Conservation (phyloP, 352 stramenopile genomes). For the Thalassiosira exigua region DNA sequence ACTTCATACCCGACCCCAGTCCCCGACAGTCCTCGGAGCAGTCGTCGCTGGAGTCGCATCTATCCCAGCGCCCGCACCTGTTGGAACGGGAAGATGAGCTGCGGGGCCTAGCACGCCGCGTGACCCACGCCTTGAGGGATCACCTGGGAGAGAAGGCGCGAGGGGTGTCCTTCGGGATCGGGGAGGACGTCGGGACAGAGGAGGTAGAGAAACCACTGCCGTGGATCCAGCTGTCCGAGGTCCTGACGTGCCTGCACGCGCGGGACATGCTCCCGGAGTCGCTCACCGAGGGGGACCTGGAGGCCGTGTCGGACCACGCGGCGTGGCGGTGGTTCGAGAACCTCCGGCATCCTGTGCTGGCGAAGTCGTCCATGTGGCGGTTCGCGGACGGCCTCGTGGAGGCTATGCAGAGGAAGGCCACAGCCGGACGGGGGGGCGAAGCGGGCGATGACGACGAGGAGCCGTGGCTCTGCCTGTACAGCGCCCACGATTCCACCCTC, state of each 20-base stretch:
- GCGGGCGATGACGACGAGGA: conserved; percentile 35
- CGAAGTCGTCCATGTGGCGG: conserved; percentile 72
- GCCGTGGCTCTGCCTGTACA: conserved; percentile 70
- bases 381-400: conserved; percentile 53
- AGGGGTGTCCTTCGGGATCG: conserved; percentile 67
- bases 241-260: conserved; percentile 72
- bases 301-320: conserved; percentile 63
- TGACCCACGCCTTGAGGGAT: conserved; percentile 58
- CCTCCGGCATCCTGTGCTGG: conserved; percentile 65
- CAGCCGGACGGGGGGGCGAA: neutral
- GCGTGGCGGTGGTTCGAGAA: conserved; percentile 81
- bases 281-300: conserved; percentile 66
- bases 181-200: conserved; percentile 40
- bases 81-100: conserved; percentile 62
- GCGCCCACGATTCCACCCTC: conserved; percentile 76
- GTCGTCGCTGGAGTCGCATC: conserved; percentile 60
- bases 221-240: conserved; percentile 77
- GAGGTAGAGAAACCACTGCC: conserved; percentile 41
- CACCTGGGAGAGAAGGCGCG: conserved; percentile 60
- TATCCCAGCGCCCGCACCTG: conserved; percentile 61
- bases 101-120: conserved; percentile 49
- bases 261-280: conserved; percentile 57
- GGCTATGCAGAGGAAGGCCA: conserved; percentile 20
- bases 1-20: conserved; percentile 81
- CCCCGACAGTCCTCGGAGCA: conserved; percentile 67